These are phyloP conservation scores for Radiomyces spectabilis DNA, from an alignment of 192 early-diverging fungal genomes.

Conservation along the genomic window DNA sequence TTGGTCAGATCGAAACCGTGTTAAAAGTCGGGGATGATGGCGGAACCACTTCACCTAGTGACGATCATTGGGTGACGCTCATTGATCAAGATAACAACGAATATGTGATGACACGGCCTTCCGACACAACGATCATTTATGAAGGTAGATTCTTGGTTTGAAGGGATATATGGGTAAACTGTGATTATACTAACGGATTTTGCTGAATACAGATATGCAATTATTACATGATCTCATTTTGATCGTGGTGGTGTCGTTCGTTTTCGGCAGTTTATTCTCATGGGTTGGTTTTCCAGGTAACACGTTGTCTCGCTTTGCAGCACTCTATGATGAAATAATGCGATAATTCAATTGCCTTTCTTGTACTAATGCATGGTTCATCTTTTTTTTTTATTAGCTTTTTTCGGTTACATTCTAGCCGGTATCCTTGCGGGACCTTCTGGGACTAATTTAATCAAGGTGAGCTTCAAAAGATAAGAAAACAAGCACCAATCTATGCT, in stretches of 20 bases:
- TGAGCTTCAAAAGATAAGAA: slow-evolving; percentile 3
- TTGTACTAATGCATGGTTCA: background rate
- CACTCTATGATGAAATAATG: no score
- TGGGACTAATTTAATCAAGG: slow-evolving; percentile 40
- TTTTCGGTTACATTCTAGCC: slow-evolving; percentile 53
- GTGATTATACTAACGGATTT: no score
- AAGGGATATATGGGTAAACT: no score
- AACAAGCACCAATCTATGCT: background rate
- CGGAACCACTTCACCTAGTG: slow-evolving; percentile 10
- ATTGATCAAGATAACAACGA: slow-evolving; percentile 49
- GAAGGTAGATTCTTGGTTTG: no score
- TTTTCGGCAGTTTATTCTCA: slow-evolving; percentile 30
- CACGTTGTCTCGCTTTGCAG: no score
- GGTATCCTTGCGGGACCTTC: slow-evolving; percentile 40
- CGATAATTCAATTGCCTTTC: background rate
- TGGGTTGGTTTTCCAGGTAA: slow-evolving; percentile 31
- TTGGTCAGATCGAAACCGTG: slow-evolving; percentile 31
- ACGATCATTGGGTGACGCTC: slow-evolving; percentile 22
- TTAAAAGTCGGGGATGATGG: slow-evolving; percentile 30
- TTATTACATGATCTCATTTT: slow-evolving; percentile 36
- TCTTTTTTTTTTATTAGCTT: slow-evolving; percentile 25
- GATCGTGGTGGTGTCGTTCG: slow-evolving; percentile 30
- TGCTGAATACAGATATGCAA: slow-evolving; percentile 30
- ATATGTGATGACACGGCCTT: slow-evolving; percentile 40
- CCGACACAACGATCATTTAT: slow-evolving; percentile 36